Conservation (phyloP, 2,329 filamentous ascomycete species). For the Talaromyces sp. region DNA sequence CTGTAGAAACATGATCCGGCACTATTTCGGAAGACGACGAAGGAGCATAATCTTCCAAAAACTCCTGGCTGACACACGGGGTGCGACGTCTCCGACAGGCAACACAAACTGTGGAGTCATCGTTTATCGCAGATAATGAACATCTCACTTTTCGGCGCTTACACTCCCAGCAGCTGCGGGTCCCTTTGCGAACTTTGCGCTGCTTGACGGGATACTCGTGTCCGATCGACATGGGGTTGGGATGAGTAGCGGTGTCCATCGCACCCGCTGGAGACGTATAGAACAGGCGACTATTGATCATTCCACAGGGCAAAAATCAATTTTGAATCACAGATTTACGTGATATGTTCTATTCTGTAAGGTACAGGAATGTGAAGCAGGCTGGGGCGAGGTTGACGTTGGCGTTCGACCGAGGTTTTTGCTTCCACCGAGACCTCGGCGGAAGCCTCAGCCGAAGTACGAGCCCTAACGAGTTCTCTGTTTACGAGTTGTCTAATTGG, state of each 20-base stretch:
- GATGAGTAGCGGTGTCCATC: neutral
- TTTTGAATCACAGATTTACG: neutral
- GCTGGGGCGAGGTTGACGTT: neutral
- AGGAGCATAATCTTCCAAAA: constrained; percentile 1
- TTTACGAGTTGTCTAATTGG: too few relatives aligned
- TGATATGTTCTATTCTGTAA: neutral
- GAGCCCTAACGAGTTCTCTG: too few relatives aligned
- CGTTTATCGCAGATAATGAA: neutral
- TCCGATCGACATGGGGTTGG: neutral
- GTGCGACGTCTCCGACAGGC: constrained; percentile 8
- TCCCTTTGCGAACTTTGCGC: constrained; percentile 13
- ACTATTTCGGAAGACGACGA: neutral
- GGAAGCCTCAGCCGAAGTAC: neutral
- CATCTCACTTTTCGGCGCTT: constrained; percentile 13
- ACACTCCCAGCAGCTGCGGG: constrained; percentile 13
- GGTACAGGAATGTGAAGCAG: neutral
- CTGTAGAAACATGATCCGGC: neutral
- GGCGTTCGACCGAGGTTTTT: neutral
- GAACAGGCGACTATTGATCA: neutral
- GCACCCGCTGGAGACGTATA: neutral
- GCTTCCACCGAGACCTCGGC: constrained; percentile 1
- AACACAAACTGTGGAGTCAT: neutral
- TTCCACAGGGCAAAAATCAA: neutral
- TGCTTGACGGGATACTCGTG: constrained; percentile 1
- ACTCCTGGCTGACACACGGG: constrained; percentile 11